Evolutionary conservation across 2,329 filamentous ascomycete species (phyloP).

Genomic region (Berkeleyomyces rouxiae): DNA sequence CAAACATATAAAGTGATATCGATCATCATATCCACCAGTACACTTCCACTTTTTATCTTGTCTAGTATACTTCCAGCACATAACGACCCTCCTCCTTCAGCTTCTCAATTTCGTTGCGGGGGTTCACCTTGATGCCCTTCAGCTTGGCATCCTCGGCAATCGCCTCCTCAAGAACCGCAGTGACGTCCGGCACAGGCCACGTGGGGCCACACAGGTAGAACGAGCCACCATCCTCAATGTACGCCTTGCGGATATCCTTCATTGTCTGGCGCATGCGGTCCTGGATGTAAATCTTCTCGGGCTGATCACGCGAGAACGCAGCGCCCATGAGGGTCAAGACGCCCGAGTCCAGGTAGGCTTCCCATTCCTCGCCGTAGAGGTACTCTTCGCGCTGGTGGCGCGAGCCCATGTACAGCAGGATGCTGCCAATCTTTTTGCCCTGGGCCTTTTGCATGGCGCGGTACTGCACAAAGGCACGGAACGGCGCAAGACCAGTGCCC

Average conservation of each 20-base stretch:
- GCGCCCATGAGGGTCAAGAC: constrained; percentile 87
- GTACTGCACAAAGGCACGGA: constrained; percentile 97
- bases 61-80: constrained; percentile 88
- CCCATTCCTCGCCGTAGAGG: constrained; percentile 97
- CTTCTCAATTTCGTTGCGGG: constrained; percentile 83
- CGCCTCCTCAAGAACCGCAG: constrained; percentile 82
- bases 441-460: constrained; percentile 96
- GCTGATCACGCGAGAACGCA: constrained; percentile 92
- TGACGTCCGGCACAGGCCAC: constrained; percentile 96
- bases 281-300: constrained; percentile 98
- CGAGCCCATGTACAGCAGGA: constrained; percentile 90
- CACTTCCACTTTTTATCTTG: not conserved
- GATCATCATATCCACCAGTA: not conserved
- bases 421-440: constrained; percentile 83
- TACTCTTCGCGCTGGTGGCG: constrained; percentile 98
- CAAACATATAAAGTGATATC: not conserved
- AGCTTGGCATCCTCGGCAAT: constrained; percentile 58
- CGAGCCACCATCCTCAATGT: constrained; percentile 70
- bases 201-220: constrained; percentile 98
- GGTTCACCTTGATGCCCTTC: constrained; percentile 64
- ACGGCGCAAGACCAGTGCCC: constrained; percentile 95
- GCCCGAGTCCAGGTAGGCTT: constrained; percentile 88
- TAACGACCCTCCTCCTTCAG: constrained; percentile 91
- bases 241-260: constrained; percentile 65
- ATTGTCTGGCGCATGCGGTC: constrained; percentile 89